Evolutionary conservation across 306 rosid genomes (phyloP).

Genomic region (Acacia crassicarpa): DNA sequence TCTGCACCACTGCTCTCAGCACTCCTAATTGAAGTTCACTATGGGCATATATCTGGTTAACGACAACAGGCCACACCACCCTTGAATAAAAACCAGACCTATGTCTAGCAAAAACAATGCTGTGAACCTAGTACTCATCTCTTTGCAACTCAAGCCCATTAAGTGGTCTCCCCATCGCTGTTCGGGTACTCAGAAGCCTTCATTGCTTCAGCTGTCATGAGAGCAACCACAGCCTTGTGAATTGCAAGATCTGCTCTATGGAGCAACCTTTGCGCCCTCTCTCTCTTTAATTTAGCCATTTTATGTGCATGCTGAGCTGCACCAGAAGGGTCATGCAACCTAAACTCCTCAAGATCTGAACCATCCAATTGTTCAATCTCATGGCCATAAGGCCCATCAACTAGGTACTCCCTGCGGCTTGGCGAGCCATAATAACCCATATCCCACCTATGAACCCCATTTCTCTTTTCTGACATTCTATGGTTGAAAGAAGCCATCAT

Average conservation of each 20-base stretch:
- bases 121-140: conserved; percentile 12
- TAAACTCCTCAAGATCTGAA: conserved; percentile 56
- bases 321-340: conserved; percentile 56
- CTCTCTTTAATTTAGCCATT: conserved; percentile 61
- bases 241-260: conserved; percentile 72
- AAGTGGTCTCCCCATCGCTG: conserved; percentile 39
- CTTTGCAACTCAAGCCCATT: conserved; percentile 20
- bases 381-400: conserved; percentile 47
- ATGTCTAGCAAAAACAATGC: conserved; percentile 40
- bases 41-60: conserved; percentile 25
- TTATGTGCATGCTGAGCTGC: conserved; percentile 66
- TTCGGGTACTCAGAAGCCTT: conserved; percentile 47
- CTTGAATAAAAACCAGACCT: conserved; percentile 37
- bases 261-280: conserved; percentile 57
- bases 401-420: conserved; percentile 39
- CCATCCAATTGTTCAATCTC: conserved; percentile 51
- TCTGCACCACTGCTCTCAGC: conserved; percentile 29
- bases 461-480: conserved; percentile 50
- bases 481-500: conserved; percentile 38
- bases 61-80: conserved; percentile 35
- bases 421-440: conserved; percentile 45
- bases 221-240: conserved; percentile 78
- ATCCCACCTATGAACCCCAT: conserved; percentile 52
- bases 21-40: conserved; percentile 38
- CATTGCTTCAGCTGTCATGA: conserved; percentile 79